Base-by-base conservation (phyloP, 179 eudicot species). In the Vitellaria paradoxa region DNA sequence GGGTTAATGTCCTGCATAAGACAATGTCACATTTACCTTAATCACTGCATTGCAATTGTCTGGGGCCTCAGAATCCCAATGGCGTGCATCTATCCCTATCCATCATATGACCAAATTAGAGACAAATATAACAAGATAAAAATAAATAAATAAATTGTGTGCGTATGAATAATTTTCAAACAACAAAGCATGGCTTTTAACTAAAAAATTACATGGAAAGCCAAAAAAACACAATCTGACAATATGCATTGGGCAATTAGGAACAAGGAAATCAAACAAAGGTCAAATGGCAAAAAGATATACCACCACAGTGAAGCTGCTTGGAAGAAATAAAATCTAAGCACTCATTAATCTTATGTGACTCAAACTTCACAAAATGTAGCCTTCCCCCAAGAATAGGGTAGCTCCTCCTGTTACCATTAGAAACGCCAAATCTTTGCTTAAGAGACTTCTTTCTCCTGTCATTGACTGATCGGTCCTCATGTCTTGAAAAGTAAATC, bases 371-470 rank as follows among this genome's bases (percentile, higher is more conserved):
- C 12, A 96, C 98, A 85, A 96, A 96, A 88, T 96, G 99, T 52
- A 96, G 91, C 79, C 99, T 87, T 46, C 99, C 99, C 37, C 99
- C 99, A 81, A 96, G 99, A 84, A 96, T 88, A 14, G 97, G 99
- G 78, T 87, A 96, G 85, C 94, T 89, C 82, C 94, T 86, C 80
- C 97, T 86, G 74, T 68, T 89, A 62, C 91, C 90, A 84, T 89
- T 90, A 15, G 93, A 60, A 76, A 87, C 82, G 42, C 94, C 91
- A 78, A 92, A 83, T 81, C 82, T 88, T 67, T 87, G 90, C 85
- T 89, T 87, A 60, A 87, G 23, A 64, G 90, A 86, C 84, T 81
- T 89, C 77, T 86, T 90, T 83, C 97, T 92, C 88, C 89, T 81
- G 77, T 92, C 94, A 76, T 88, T 89, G 74, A 81, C 84, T 4